These are phyloP conservation scores for Phaseolus coccineus DNA, from an alignment of 331 rosid species.

Conservation along the genomic window DNA sequence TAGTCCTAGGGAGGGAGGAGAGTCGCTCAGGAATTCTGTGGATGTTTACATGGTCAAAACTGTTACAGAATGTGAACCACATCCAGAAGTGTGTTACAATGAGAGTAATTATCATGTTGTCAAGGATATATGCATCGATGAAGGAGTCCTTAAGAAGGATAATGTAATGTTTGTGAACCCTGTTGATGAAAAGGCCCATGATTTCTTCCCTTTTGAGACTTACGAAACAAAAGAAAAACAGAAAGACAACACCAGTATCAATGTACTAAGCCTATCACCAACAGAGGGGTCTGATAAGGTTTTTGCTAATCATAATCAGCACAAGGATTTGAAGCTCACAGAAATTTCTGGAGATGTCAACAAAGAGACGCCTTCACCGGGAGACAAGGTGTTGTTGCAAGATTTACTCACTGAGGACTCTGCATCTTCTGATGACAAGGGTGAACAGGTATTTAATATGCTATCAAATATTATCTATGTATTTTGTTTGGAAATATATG, in stretches of 20 bases:
- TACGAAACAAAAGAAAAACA: slow-evolving; percentile 28
- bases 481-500: slow-evolving; percentile 23
- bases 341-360: slow-evolving; percentile 40
- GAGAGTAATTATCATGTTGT: slow-evolving; percentile 63
- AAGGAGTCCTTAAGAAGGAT: slow-evolving; percentile 61
- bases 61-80: slow-evolving; percentile 68
- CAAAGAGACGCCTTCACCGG: slow-evolving; percentile 36
- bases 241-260: slow-evolving; percentile 41
- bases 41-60: slow-evolving; percentile 62
- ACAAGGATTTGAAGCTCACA: slow-evolving; percentile 41
- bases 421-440: slow-evolving; percentile 34
- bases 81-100: slow-evolving; percentile 59
- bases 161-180: slow-evolving; percentile 59
- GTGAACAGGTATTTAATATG: slow-evolving; percentile 60
- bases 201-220: slow-evolving; percentile 42
- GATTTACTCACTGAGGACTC: slow-evolving; percentile 37
- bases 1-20: slow-evolving; percentile 22
- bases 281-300: slow-evolving; percentile 46
- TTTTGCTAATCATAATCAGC: slow-evolving; percentile 26
- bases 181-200: slow-evolving; percentile 50
- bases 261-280: slow-evolving; percentile 42
- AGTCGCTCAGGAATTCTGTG: slow-evolving; percentile 43
- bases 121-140: slow-evolving; percentile 89
- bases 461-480: neutral
- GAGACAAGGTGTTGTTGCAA: slow-evolving; percentile 32